phyloP scores from a whole-genome alignment of 2,329 filamentous ascomycete genomes.

The Trichophaea hybrida region DNA sequence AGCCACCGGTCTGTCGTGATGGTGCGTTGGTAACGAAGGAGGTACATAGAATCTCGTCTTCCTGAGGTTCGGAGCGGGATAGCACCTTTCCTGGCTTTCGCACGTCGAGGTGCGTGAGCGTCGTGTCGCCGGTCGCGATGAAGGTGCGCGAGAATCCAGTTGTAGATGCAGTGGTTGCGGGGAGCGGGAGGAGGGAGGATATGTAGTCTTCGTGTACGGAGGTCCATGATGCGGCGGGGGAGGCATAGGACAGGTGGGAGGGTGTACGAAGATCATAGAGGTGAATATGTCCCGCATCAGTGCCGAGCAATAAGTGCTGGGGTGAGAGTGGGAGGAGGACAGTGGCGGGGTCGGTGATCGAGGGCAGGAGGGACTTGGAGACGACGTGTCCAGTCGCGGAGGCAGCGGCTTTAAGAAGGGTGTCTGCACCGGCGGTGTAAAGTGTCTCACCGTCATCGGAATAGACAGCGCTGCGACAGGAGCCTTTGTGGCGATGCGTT shows the following conservation, averaged over 20 bases:
- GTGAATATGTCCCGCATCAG: constrained; percentile 79
- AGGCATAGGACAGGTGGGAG: constrained; percentile 41
- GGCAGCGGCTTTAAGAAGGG: constrained; percentile 45
- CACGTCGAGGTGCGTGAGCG: constrained; percentile 77
- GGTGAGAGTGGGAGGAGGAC: constrained; percentile 73
- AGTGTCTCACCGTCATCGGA: constrained; percentile 53
- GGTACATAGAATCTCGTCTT: constrained; percentile 78
- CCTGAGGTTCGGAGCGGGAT: constrained; percentile 83
- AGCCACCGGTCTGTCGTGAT: constrained; percentile 51
- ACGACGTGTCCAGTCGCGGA: constrained; percentile 51
- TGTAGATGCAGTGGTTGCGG: constrained; percentile 63
- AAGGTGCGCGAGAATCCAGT: constrained; percentile 88
- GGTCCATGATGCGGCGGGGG: constrained; percentile 58
- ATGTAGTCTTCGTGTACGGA: constrained; percentile 87
- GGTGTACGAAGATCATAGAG: constrained; percentile 65
- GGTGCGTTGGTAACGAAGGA: constrained; percentile 62
- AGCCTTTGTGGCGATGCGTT: constrained; percentile 83
- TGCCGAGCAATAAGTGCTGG: constrained; percentile 74
- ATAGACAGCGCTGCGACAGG: constrained; percentile 70
- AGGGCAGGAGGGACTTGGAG: constrained; percentile 50
- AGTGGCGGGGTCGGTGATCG: constrained; percentile 52
- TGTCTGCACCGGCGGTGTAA: constrained; percentile 51
- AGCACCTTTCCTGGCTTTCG: constrained; percentile 57
- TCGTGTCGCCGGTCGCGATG: constrained; percentile 84
- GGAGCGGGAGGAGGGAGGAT: constrained; percentile 71